Base-by-base conservation (phyloP, 495 filamentous ascomycete genomes). In the Cladorrhinum samala region DNA sequence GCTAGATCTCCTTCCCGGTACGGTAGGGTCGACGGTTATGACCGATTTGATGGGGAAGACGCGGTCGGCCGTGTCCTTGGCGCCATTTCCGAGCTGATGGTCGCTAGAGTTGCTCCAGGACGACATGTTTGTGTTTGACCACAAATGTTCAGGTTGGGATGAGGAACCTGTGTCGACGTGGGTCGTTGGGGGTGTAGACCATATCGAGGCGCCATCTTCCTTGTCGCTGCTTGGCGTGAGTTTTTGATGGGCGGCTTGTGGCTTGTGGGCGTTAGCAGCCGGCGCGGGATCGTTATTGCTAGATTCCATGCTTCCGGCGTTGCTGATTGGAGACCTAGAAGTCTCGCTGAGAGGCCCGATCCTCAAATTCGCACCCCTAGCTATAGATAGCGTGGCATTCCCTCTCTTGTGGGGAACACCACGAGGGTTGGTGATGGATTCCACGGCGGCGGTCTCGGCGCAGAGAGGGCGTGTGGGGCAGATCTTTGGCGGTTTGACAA, bases 21-120 rank as follows among this genome's bases (percentile, higher is more conserved):
- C 42, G 16, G 2, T n/a, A 3, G 84, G 78, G 56, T 87, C 83
- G 23, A 94, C 84, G 9, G 83, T 87, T 20, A 95, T 79, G 21
- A 88, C 83, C 11, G 86, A 91, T 33, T 86, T 80, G n/a, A 94
- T 86, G 11, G 89, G 89, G 52, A 90, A 95, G 18, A 95, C 85
- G 21, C 86, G 78, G 59, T 92, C 87, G 8, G 74, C 68, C 20
- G 58, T 59, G 40, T 73, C 71, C n/a, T 66, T 27, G 49, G 41
- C 48, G 33, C 57, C 48, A 21, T 67, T 51, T 47, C 61, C 57
- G 23, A 60, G 55, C 33, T 65, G 62, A 23, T 52, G 56, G 38
- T 66, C 63, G 6, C 57, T 54, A 16, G 54, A 54, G 8, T 53
- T 41, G 49, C 62, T 62, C 59, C 55, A 63, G 30, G 67, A 66